Evolutionary conservation across 2,329 filamentous ascomycete genomes (phyloP), one percentile per base, ranked within the genome.

Genomic region (Phoma sp.): DNA sequence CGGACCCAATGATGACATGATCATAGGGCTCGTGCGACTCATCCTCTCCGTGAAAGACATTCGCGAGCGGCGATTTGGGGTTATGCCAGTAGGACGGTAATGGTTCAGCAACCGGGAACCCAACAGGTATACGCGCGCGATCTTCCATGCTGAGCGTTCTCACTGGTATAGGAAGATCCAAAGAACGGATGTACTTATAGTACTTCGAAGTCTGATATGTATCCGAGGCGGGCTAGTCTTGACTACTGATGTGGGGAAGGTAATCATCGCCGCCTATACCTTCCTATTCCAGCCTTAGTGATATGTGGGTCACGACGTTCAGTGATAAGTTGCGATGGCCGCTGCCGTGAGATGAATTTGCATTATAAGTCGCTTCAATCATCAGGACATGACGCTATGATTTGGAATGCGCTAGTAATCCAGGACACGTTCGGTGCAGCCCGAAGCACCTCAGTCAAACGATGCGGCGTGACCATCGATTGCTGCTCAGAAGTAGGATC

Each of bases 401-500:
- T 5, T 5, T 25, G 9, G 23, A 25, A 25, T 5, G 23, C 23
- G 23, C 23, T 25, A 25, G 9, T 9, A 25, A 25, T 25, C n/a
- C n/a, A 25, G 23, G 23, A 25, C 5, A 25, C 9, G 23, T 25
- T 25, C 5, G 9, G 5, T 25, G 23, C 23, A 25, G n/a, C 21
- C 20, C 6, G 20, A 17, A 37, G 34, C 34, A 9, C 37, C 1
- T 5, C 14, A 17, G 15, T 18, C 37, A 40, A 28, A 12, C 23
- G n/a, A 2, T 28, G 10, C n/a, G 4, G 9, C 18, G 17, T 1
- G n/a, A 6, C n/a, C n/a, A 17, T 3, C 2, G 7, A 28, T 28
- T 7, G 10, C 14, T 26, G 18, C 34, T 48, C 32, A 51, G 28
- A 89, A 85, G 76, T 90, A 90, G 10, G 87, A 90, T 55, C 95